These are phyloP conservation scores for Amyloporia xantha DNA, from an alignment of 768 basidiomycete species.

Conservation along the genomic window DNA sequence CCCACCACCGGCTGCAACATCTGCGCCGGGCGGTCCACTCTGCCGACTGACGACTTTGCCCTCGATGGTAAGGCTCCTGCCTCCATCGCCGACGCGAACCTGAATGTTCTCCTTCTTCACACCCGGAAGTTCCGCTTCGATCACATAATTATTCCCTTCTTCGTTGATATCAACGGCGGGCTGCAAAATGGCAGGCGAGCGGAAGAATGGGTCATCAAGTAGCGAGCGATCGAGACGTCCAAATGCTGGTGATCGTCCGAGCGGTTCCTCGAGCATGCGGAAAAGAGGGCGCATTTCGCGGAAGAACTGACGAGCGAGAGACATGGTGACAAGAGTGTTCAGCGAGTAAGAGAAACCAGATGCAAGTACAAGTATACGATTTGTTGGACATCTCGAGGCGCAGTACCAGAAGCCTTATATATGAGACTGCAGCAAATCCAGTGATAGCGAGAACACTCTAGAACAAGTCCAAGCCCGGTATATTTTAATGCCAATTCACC, in stretches of 20 bases:
- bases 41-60: slow-evolving; percentile 42
- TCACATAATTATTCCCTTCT: slow-evolving; percentile 53
- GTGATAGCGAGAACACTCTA: background rate
- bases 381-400: background rate
- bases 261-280: slow-evolving; percentile 69
- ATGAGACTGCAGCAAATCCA: background rate
- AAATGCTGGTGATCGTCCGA: slow-evolving; percentile 32
- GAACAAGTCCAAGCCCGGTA: background rate
- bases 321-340: slow-evolving; percentile 13
- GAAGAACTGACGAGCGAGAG: slow-evolving; percentile 29
- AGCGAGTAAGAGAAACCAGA: no score
- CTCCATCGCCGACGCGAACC: slow-evolving; percentile 63
- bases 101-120: slow-evolving; percentile 73
- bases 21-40: slow-evolving; percentile 6
- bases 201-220: slow-evolving; percentile 47
- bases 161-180: slow-evolving; percentile 68
- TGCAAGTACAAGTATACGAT: no score
- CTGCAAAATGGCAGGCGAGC: slow-evolving; percentile 25
- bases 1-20: background rate
- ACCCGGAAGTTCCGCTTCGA: slow-evolving; percentile 76
- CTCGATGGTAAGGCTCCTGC: slow-evolving; percentile 66
- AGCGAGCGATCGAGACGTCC: slow-evolving; percentile 28
- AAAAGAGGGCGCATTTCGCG: slow-evolving; percentile 72
- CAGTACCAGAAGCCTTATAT: background rate
- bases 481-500: no score